Evolutionary conservation across 1,139 yeast species (phyloP), one percentile per base, ranked within the genome.

Genomic region (Diutina catenulata): DNA sequence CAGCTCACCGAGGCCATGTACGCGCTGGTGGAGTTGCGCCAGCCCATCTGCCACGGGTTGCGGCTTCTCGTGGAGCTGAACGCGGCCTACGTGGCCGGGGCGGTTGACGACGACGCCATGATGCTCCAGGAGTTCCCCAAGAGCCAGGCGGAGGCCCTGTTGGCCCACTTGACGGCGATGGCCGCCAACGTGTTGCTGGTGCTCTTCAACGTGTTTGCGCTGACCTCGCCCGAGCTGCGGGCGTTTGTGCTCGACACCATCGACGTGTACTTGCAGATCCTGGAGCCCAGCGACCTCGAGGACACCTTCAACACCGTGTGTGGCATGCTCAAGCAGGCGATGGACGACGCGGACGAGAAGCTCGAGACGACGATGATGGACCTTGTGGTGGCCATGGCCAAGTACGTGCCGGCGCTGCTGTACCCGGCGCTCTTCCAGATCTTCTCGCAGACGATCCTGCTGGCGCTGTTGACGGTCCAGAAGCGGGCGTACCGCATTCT

Each of bases 361-460:
- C 63, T 83, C 48, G 74, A 87, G 47, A 74, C 81, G 22, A 86
- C 96, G 10, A 78, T 91, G 83, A 72, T 91, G 80, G 98, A 93
- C 55, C 68, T 91, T 42, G 71, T 87, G 42, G 94, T 87, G 39
- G 78, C 84, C 28, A 81, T 91, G 83, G 71, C 91, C 21, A 80
- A 82, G 47, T 83, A 81, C 51, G 76, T 91, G 36, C 94, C 95
- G 5, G 59, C 59, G 36, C 56, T 77, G 3, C 73, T 82, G 4
- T 82, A 84, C 55, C 70, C 73, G 51, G 83, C 94, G 0, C 67
- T 91, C 38, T 75, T 88, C 51, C 57, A 84, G 22, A 83, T 91
- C 40, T 86, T 91, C 59, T 74, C 79, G 37, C 64, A 75, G 27
- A 78, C 94, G 3, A 77, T 84, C 28, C 51, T 68, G 13, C 45